These are phyloP conservation scores for Rhizophagus clarus DNA, from an alignment of 192 early-diverging fungal genomes.

Conservation along the genomic window DNA sequence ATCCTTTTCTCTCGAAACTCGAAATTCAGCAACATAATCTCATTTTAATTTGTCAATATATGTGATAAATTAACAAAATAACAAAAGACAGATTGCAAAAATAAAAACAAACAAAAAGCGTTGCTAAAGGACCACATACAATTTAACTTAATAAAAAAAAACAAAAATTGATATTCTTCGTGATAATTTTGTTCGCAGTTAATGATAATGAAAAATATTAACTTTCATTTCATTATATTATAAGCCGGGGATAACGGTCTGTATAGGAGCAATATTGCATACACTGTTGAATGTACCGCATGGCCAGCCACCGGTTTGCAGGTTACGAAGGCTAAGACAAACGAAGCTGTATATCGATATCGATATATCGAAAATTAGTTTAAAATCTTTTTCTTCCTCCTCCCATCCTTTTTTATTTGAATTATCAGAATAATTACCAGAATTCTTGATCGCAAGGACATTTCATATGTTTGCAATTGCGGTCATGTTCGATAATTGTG, in stretches of 20 bases:
- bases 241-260: constrained; percentile 8
- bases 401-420: not conserved
- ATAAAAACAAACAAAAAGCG: too few species aligned
- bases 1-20: too few species aligned
- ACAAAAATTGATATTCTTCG: too few species aligned
- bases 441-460: constrained; percentile 13
- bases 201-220: constrained; percentile 4
- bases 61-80: too few species aligned
- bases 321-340: not conserved
- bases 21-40: too few species aligned
- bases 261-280: constrained; percentile 12
- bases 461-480: constrained; percentile 2
- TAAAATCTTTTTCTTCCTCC: not conserved
- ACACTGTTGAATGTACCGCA: not conserved
- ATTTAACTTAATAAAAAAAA: too few species aligned
- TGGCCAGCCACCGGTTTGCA: not conserved
- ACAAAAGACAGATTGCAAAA: too few species aligned
- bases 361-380: not conserved
- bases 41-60: too few species aligned
- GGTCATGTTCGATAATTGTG: constrained; percentile 22
- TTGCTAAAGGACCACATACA: too few species aligned
- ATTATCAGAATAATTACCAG: constrained; percentile 21
- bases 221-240: not conserved
- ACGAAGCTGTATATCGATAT: constrained; percentile 19
- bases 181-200: not conserved